Conservation (phyloP, 805 yeast species). For the Lachancea sp. region DNA sequence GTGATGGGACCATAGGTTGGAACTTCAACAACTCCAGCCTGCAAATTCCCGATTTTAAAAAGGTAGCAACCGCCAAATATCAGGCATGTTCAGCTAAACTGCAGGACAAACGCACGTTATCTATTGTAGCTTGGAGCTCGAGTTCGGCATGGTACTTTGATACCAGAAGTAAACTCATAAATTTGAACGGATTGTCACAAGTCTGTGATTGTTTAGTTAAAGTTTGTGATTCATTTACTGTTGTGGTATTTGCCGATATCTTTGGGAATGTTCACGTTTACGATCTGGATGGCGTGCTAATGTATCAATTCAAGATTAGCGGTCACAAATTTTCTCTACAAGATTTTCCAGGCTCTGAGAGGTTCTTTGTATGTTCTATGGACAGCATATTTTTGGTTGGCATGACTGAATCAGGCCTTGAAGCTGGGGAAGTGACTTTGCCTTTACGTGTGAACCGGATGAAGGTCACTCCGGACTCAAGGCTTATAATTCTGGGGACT, state of each 20-base stretch:
- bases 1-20: constrained; percentile 5
- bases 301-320: not conserved
- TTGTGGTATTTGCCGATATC: constrained; percentile 2
- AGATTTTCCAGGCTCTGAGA: constrained; percentile 3
- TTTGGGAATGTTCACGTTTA: constrained; percentile 1
- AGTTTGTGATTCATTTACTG: not conserved
- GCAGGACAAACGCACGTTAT: not conserved
- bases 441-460: constrained; percentile 1
- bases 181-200: constrained; percentile 1
- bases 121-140: constrained; percentile 7
- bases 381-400: constrained; percentile 2
- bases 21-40: not conserved
- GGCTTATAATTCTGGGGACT: not conserved
- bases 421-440: constrained; percentile 1
- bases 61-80: not conserved
- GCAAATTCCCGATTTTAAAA: constrained; percentile 1
- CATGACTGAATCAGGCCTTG: not conserved
- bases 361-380: constrained; percentile 1
- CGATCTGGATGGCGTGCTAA: not conserved
- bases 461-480: not conserved
- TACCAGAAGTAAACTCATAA: not conserved
- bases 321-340: constrained; percentile 1
- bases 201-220: constrained; percentile 5
- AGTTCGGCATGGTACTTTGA: constrained; percentile 2
- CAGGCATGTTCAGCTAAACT: constrained; percentile 1